Conservation (phyloP, 2,329 filamentous ascomycete genomes). For the Alternaria postmessia region DNA sequence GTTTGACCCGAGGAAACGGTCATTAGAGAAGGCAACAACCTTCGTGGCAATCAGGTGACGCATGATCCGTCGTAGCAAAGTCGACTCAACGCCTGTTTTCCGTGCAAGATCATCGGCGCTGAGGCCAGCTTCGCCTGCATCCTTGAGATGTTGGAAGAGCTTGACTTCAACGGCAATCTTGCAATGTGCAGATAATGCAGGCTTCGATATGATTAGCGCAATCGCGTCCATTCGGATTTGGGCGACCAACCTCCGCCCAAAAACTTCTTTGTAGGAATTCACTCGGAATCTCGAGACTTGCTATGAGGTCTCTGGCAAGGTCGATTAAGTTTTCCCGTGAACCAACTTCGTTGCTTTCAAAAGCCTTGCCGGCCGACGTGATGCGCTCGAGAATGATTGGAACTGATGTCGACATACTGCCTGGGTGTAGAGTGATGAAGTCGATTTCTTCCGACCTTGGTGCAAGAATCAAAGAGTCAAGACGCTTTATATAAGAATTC, state of each 20-base stretch:
- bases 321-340: slow-evolving; percentile 51
- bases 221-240: neutral
- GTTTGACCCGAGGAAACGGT: slow-evolving; percentile 38
- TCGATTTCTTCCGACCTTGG: no score
- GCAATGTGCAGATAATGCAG: slow-evolving; percentile 48
- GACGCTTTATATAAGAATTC: no score
- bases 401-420: slow-evolving; percentile 15
- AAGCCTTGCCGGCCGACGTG: slow-evolving; percentile 39
- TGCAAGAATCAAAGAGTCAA: no score
- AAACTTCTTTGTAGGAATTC: slow-evolving; percentile 50
- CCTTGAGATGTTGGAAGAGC: slow-evolving; percentile 47
- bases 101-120: slow-evolving; percentile 34
- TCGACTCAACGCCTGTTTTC: slow-evolving; percentile 40
- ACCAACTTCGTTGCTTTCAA: slow-evolving; percentile 43
- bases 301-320: slow-evolving; percentile 46
- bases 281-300: slow-evolving; percentile 50
- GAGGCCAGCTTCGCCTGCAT: slow-evolving; percentile 36
- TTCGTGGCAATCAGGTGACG: slow-evolving; percentile 53
- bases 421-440: no score
- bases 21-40: slow-evolving; percentile 37
- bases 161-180: slow-evolving; percentile 49
- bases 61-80: slow-evolving; percentile 43
- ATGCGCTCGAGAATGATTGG: slow-evolving; percentile 24
- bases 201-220: slow-evolving; percentile 25
- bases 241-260: slow-evolving; percentile 51